Base-by-base conservation (phyloP, 441 rosid species). In the Gossypium gossypioides region DNA sequence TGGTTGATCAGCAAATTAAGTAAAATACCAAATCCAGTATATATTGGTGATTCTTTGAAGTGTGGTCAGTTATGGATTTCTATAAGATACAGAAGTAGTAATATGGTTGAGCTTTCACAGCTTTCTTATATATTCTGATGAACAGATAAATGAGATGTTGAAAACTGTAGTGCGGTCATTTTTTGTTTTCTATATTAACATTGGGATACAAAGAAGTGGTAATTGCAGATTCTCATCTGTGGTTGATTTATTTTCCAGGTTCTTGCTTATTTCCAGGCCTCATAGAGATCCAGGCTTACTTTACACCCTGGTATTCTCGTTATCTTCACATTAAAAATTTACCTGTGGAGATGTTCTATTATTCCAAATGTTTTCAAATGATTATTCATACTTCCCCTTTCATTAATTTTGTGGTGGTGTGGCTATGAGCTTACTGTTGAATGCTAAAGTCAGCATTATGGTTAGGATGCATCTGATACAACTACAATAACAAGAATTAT, bases 201-300 rank as follows among this genome's bases (percentile, higher is more conserved):
- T 25, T 50, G 58, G 69, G 56, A 25, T 10, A 6, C 61, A 18
- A 46, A 29, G 22, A 72, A 21, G 9, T 50, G 37, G 16, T 34
- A 12, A 2, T 27, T 40, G 8, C 9, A 15, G 42, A 70, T 13
- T 71, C 72, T 69, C 51, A 32, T 73, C 42, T 29, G 27, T 1
- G 18, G 51, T 60, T 80, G 7, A 16, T 70, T 82, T 69, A n/a
- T 54, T 77, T 75, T 29, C 15, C 79, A 88, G 93, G 78, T 88
- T 88, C 83, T 79, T 88, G 93, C 88, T 88, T 64, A 76, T 88
- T 71, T 83, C 93, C 27, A 86, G 87, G 76, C 89, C 93, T 10
- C 85, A 80, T 71, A 77, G 84, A 72, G 89, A 85, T 62, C 88
- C 88, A 1, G 88, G 91, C 76, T 64, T 84, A 69, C 93, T 88